These are phyloP conservation scores for Circinella minor DNA, from an alignment of 371 early-diverging fungal species.

Conservation along the genomic window DNA sequence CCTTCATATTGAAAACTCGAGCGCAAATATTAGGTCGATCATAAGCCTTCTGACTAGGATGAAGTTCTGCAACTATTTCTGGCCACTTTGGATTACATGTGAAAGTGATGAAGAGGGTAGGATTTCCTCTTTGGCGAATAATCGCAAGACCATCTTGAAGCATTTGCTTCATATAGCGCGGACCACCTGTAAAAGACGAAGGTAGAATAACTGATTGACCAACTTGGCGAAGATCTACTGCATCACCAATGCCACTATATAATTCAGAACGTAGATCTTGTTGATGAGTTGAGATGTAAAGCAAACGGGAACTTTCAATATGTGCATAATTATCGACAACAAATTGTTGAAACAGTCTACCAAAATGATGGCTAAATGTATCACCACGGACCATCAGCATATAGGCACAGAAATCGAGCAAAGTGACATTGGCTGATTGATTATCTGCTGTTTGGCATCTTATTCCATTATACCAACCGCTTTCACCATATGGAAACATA, in stretches of 20 bases:
- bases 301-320: neutral
- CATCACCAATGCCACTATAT: neutral
- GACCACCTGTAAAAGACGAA: conserved; percentile 3
- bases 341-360: neutral
- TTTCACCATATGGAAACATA: neutral
- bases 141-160: conserved; percentile 4
- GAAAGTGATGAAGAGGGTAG: neutral
- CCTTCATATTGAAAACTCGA: conserved; percentile 6
- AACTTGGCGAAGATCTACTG: neutral
- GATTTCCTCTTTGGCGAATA: neutral
- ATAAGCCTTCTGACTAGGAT: neutral
- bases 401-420: neutral
- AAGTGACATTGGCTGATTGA: neutral
- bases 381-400: conserved; percentile 1
- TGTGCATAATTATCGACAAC: conserved; percentile 1
- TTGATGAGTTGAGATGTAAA: neutral
- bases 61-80: neutral
- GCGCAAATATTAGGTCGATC: conserved; percentile 4
- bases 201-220: neutral
- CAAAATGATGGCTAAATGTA: neutral
- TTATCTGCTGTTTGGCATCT: too few relatives aligned
- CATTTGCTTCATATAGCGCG: neutral
- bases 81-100: conserved; percentile 1
- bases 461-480: neutral
- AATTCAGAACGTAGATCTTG: neutral